A percentile compares a stretch with the other conserved stretches of the same genome.
Evolutionary conservation across 2,329 filamentous ascomycete species (phyloP).

Genomic region (Dactylonectria estremocensis): DNA sequence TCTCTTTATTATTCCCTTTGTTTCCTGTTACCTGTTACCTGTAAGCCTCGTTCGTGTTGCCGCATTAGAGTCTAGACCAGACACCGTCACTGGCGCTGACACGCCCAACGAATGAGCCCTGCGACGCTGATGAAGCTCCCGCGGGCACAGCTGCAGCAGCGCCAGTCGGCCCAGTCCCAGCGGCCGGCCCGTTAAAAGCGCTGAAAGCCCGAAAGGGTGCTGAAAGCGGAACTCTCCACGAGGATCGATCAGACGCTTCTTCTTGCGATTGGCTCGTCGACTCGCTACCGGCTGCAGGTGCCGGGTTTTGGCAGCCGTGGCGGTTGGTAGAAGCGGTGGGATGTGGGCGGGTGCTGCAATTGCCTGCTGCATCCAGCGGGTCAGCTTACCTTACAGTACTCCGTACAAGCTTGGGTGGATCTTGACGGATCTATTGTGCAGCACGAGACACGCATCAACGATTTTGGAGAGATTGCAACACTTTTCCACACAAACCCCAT

Average conservation of each 20-base stretch:
- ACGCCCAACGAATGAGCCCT: neutral
- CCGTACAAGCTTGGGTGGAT: neutral
- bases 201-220: too few relatives aligned
- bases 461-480: slow-evolving; percentile 20
- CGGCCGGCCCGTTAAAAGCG: too few relatives aligned
- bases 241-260: neutral
- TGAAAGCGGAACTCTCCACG: slow-evolving; percentile 20
- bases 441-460: neutral
- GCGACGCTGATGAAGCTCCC: slow-evolving; percentile 29
- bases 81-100: neutral
- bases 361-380: neutral
- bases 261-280: slow-evolving; percentile 16
- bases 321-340: slow-evolving; percentile 5
- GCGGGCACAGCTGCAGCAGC: neutral
- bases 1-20: too few relatives aligned
- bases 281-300: slow-evolving; percentile 10
- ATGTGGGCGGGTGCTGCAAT: slow-evolving; percentile 4
- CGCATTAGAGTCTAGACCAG: too few relatives aligned
- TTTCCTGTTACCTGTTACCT: too few relatives aligned
- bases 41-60: too few relatives aligned
- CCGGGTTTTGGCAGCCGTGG: slow-evolving; percentile 12
- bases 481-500: neutral
- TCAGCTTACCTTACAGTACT: too few relatives aligned
- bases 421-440: neutral
- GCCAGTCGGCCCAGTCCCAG: neutral